Evolutionary conservation across 2,329 filamentous ascomycete species (phyloP).

Genomic region (Neofusicoccum laricinum): DNA sequence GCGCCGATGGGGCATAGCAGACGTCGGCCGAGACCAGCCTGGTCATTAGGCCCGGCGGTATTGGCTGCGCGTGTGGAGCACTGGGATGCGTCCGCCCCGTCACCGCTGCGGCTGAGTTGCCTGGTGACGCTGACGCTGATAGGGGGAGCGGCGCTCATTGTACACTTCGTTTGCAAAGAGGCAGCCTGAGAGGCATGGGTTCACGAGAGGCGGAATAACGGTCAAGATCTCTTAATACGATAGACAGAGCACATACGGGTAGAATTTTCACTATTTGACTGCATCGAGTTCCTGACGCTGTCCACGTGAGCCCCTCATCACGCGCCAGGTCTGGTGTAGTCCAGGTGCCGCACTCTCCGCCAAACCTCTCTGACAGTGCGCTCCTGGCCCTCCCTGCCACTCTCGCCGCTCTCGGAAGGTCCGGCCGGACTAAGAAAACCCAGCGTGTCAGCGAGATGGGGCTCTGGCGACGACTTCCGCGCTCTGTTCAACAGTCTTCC

Average conservation of each 20-base stretch:
- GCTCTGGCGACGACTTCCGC: too few relatives aligned
- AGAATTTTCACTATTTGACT: neutral
- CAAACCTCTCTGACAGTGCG: slow-evolving; percentile 70
- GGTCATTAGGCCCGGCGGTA: neutral
- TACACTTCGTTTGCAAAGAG: neutral
- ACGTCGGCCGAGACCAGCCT: neutral
- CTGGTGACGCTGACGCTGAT: neutral
- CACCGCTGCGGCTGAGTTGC: neutral
- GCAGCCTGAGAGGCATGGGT: neutral
- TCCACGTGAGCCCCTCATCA: slow-evolving; percentile 35
- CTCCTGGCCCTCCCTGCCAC: slow-evolving; percentile 65
- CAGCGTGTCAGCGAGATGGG: neutral
- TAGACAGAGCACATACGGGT: neutral
- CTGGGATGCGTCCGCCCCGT: neutral
- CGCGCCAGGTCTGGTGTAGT: slow-evolving; percentile 65
- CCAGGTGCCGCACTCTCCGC: slow-evolving; percentile 63
- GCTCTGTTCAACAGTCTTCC: neutral
- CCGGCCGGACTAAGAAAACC: slow-evolving; percentile 59
- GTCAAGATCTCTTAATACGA: neutral
- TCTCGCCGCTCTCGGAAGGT: slow-evolving; percentile 55
- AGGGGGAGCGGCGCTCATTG: neutral
- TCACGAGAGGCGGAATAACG: neutral
- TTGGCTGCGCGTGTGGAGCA: neutral
- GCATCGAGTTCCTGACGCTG: neutral
- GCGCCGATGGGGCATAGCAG: neutral